phyloP scores from a whole-genome alignment of 2,329 filamentous ascomycete genomes.

The Periconia macrospinosa region DNA sequence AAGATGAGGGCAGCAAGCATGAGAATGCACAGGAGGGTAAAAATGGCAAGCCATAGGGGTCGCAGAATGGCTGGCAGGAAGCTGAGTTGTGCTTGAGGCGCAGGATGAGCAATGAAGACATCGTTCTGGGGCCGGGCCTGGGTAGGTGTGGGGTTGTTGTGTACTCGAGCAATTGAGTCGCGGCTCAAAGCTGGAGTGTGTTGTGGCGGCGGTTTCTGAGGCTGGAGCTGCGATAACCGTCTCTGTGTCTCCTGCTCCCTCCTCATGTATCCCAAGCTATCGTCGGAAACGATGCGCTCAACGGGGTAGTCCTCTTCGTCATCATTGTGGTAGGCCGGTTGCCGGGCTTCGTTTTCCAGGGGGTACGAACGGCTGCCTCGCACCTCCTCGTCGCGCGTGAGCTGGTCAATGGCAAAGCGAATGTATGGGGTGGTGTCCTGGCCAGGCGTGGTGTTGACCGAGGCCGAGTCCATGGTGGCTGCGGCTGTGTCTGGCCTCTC shows the following conservation, averaged over 20 bases:
- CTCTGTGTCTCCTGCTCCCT: conserved; percentile 34
- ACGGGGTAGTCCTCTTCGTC: conserved; percentile 46
- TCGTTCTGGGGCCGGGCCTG: conserved; percentile 29
- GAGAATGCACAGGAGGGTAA: conserved; percentile 64
- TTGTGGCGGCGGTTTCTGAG: conserved; percentile 5
- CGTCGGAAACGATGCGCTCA: conserved; percentile 51
- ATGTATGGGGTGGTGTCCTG: conserved; percentile 87
- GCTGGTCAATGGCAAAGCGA: conserved; percentile 83
- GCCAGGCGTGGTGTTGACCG: conserved; percentile 59
- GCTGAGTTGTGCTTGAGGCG: conserved; percentile 55
- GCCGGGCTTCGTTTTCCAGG: conserved; percentile 10
- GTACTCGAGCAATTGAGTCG: conserved; percentile 6
- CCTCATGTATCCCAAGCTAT: conserved; percentile 41
- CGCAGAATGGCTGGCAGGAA: conserved; percentile 75
- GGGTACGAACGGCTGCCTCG: conserved; percentile 56
- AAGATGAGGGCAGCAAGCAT: conserved; percentile 76
- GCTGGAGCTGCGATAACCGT: conserved; percentile 29
- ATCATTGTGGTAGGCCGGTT: not conserved
- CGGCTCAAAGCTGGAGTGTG: conserved; percentile 13
- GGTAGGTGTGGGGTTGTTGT: not conserved
- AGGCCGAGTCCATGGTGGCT: conserved; percentile 34
- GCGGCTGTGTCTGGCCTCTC: conserved; percentile 28
- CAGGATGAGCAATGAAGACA: conserved; percentile 52
- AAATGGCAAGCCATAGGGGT: conserved; percentile 61
- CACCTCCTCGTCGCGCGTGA: conserved; percentile 74